These are phyloP conservation scores for Hypoxylon perforatum DNA, from an alignment of 495 filamentous ascomycete species.

Conservation along the genomic window DNA sequence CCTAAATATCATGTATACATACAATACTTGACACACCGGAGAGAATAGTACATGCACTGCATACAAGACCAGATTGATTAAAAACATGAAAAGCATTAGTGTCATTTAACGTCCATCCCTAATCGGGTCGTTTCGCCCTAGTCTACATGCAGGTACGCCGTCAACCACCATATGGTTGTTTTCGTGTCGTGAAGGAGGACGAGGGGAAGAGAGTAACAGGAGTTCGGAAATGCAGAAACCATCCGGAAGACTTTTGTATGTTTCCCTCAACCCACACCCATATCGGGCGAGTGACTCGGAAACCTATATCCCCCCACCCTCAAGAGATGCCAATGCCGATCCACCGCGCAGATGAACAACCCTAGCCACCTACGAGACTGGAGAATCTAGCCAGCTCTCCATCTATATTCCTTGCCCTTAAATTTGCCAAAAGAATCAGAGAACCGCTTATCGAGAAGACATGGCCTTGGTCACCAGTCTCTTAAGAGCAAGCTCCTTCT, in stretches of 20 bases:
- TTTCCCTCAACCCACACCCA: slow-evolving; percentile 42
- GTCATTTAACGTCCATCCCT: slow-evolving; percentile 41
- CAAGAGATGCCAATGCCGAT: slow-evolving; percentile 40
- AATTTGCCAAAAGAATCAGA: slow-evolving; percentile 43
- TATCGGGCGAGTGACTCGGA: slow-evolving; percentile 36
- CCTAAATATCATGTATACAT: neutral
- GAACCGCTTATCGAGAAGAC: slow-evolving; percentile 77
- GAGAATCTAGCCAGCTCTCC: slow-evolving; percentile 45
- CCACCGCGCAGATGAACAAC: slow-evolving; percentile 29
- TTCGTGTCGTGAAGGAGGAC: slow-evolving; percentile 43
- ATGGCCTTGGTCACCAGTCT: slow-evolving; percentile 97
- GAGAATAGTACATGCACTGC: neutral
- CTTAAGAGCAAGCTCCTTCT: slow-evolving; percentile 99
- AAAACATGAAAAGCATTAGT: slow-evolving; percentile 38
- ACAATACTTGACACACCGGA: neutral
- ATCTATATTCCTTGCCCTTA: slow-evolving; percentile 45
- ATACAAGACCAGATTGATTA: neutral
- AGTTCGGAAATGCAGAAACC: slow-evolving; percentile 49
- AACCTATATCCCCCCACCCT: slow-evolving; percentile 44
- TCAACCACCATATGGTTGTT: slow-evolving; percentile 44
- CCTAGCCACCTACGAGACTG: slow-evolving; percentile 35
- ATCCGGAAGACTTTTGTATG: slow-evolving; percentile 49
- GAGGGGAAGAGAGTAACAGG: slow-evolving; percentile 43
- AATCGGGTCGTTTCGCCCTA: slow-evolving; percentile 48
- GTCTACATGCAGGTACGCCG: slow-evolving; percentile 60